Conservation (phyloP, 495 filamentous ascomycete species). For the Penicillium longicatenatum region DNA sequence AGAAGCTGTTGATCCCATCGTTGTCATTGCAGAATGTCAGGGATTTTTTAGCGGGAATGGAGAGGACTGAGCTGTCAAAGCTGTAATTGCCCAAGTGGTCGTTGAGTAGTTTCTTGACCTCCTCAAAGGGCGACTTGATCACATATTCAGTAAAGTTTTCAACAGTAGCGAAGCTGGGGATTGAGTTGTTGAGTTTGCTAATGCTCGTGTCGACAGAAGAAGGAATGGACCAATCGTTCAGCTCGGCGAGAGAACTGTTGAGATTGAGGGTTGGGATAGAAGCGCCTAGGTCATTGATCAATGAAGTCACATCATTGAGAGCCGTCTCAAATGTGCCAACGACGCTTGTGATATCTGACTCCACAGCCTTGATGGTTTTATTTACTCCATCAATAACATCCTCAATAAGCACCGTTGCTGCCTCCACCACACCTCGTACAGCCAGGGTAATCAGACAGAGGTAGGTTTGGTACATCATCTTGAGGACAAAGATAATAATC, state of each 20-base stretch:
- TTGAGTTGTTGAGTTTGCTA: constrained; percentile 66
- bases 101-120: constrained; percentile 70
- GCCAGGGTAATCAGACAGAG: constrained; percentile 82
- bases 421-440: constrained; percentile 73
- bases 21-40: constrained; percentile 88
- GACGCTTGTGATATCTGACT: constrained; percentile 54
- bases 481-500: constrained; percentile 85
- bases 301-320: constrained; percentile 59
- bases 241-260: constrained; percentile 53
- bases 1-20: constrained; percentile 83
- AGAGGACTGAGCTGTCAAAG: constrained; percentile 76
- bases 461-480: constrained; percentile 85
- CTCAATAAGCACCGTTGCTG: constrained; percentile 65
- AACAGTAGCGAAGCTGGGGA: constrained; percentile 82
- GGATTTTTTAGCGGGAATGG: constrained; percentile 75
- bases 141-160: constrained; percentile 72
- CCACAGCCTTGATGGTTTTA: constrained; percentile 62
- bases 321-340: constrained; percentile 31
- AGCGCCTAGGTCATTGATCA: constrained; percentile 42
- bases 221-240: constrained; percentile 73
- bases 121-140: constrained; percentile 76
- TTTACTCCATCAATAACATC: constrained; percentile 75
- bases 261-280: constrained; percentile 60
- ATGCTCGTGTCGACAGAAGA: constrained; percentile 63
- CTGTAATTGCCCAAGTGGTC: constrained; percentile 64